Evolutionary conservation across 2,329 filamentous ascomycete species (phyloP).

Genomic region (Metarhizium sp.): DNA sequence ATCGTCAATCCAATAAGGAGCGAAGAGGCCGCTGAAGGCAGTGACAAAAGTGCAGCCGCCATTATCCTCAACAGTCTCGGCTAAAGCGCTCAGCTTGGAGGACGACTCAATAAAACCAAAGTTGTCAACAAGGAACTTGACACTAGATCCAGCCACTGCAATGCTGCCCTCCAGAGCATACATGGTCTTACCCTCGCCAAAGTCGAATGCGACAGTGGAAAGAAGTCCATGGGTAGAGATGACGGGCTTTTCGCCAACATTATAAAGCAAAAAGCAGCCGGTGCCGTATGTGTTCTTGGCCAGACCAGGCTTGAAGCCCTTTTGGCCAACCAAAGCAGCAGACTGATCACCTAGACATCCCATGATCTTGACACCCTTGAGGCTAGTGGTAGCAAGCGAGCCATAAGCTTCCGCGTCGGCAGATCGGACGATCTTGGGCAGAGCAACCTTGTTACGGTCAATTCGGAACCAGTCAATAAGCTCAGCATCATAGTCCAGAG

Average conservation of each 20-base stretch:
- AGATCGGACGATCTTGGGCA: conserved; percentile 71
- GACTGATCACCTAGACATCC: conserved; percentile 78
- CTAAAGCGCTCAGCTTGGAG: conserved; percentile 34
- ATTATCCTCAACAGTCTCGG: conserved; percentile 50
- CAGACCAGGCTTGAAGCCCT: conserved; percentile 63
- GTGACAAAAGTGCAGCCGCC: conserved; percentile 72
- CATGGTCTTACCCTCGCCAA: conserved; percentile 55
- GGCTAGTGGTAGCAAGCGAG: conserved; percentile 45
- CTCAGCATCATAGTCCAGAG: conserved; percentile 62
- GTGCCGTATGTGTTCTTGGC: conserved; percentile 86
- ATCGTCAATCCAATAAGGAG: conserved; percentile 80
- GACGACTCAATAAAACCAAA: conserved; percentile 43
- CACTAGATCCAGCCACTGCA: conserved; percentile 65
- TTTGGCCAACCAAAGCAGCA: conserved; percentile 70
- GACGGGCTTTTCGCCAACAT: conserved; percentile 70
- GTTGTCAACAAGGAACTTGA: conserved; percentile 58
- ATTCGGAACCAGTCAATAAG: conserved; percentile 68
- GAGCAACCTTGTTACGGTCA: conserved; percentile 56
- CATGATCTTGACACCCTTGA: conserved; percentile 61
- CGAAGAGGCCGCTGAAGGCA: conserved; percentile 72
- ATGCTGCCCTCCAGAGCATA: conserved; percentile 73
- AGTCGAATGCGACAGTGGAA: conserved; percentile 69
- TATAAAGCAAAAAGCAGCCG: conserved; percentile 77
- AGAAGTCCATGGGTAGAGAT: conserved; percentile 69
- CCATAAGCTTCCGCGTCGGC: conserved; percentile 63